These are phyloP conservation scores for Trichocladium uniseriatum DNA, from an alignment of 495 filamentous ascomycete genomes.

Conservation along the genomic window DNA sequence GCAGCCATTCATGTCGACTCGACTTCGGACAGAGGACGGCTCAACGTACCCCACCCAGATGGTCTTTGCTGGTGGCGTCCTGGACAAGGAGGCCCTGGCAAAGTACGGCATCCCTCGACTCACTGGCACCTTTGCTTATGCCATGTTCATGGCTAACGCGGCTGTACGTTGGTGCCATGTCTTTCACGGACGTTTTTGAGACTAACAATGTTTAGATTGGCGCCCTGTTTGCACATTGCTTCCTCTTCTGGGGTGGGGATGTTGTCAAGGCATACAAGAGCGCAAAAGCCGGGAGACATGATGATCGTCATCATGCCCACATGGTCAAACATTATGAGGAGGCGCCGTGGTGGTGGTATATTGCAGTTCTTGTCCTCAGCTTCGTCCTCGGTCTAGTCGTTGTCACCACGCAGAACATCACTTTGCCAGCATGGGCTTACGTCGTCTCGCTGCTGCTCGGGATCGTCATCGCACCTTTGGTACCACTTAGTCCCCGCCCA, in stretches of 20 bases:
- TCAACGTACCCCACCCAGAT: slow-evolving; percentile 38
- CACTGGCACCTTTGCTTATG: slow-evolving; percentile 34
- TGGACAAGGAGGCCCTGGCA: slow-evolving; percentile 26
- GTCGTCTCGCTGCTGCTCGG: slow-evolving; percentile 38
- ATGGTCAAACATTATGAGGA: slow-evolving; percentile 40
- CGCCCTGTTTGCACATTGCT: slow-evolving; percentile 16
- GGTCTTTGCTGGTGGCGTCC: slow-evolving; percentile 29
- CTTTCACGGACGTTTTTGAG: slow-evolving; percentile 22
- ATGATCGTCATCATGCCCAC: slow-evolving; percentile 24
- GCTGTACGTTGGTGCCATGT: slow-evolving; percentile 31
- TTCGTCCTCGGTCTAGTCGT: slow-evolving; percentile 41
- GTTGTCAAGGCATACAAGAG: slow-evolving; percentile 13
- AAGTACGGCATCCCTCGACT: slow-evolving; percentile 35
- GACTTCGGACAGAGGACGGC: slow-evolving; percentile 29
- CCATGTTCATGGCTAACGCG: slow-evolving; percentile 37
- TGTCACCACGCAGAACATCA: slow-evolving; percentile 36
- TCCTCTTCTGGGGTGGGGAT: slow-evolving; percentile 19
- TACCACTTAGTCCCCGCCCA: slow-evolving; percentile 11
- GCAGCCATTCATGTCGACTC: slow-evolving; percentile 43
- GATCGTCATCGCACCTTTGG: slow-evolving; percentile 27
- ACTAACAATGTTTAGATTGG: slow-evolving; percentile 5
- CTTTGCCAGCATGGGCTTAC: slow-evolving; percentile 48
- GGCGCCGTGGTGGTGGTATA: slow-evolving; percentile 49
- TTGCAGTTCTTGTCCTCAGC: slow-evolving; percentile 33
- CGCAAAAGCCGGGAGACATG: slow-evolving; percentile 9